Base-by-base conservation (phyloP, 2,329 filamentous ascomycete genomes). In the Leptographium procerum region DNA sequence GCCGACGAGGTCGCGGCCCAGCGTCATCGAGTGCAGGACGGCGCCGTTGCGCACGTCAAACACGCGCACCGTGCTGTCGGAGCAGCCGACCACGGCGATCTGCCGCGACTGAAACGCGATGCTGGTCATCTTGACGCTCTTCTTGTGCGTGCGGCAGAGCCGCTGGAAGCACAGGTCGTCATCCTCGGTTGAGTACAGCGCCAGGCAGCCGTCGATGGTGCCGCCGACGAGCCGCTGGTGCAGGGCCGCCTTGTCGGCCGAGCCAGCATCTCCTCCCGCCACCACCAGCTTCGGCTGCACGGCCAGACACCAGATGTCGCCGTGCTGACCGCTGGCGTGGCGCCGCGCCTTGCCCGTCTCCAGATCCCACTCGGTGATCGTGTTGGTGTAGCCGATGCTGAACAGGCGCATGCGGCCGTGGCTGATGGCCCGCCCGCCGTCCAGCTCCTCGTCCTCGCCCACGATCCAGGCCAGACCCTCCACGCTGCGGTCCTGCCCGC, bases 251-350 rank as follows among this genome's bases (percentile, higher is more conserved):
- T 26, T 29, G 14, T 26, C 47, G 24, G 11, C 53, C 57, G n/a
- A n/a, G 9, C 64, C 31, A 65, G 63, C 48, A 66, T 67, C 26
- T 10, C 10, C 48, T 3, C 56, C 22, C 19, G 45, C 19, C 10
- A 59, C 53, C 33, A 69, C 60, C 60, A 75, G 72, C 63, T 77
- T 76, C 3, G 92, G 94, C 72, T 96, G 92, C 16, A 87, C 88
- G 60, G 89, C 89, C 66, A 99, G 82, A 73, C 92, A 97, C 94
- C 94, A 99, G 61, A 97, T 92, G 68, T 96, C 91, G 64, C 91
- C 91, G 71, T 95, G 90, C 71, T 95, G 95, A 52, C 92, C 94
- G 66, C 88, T 91, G 22, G 89, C 90, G 71, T 95, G 88, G 60
- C 87, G 83, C 72, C 87, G 82, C 13, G 91, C 88, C 58, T 83